phyloP scores from a whole-genome alignment of 129 eudicot species.

The Escallonia rubra region DNA sequence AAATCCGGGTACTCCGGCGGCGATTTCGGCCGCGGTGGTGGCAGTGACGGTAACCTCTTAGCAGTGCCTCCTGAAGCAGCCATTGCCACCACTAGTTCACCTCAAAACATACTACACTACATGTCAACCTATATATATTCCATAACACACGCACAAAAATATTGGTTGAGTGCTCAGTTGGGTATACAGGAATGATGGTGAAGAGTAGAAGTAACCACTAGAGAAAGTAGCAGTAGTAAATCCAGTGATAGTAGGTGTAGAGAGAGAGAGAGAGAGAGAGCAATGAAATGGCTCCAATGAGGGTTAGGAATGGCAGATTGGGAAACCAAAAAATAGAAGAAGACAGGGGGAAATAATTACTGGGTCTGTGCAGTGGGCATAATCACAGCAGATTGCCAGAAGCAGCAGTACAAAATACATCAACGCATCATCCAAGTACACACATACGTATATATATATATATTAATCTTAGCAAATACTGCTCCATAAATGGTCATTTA shows the following conservation, averaged over 20 bases:
- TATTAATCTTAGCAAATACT: neutral
- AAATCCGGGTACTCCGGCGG: slow-evolving; percentile 76
- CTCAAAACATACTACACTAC: neutral
- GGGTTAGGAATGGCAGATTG: slow-evolving; percentile 6
- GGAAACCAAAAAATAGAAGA: neutral
- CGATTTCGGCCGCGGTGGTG: slow-evolving; percentile 75
- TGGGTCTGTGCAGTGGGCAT: slow-evolving; percentile 10
- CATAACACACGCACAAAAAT: too few relatives aligned
- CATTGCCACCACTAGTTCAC: slow-evolving; percentile 17
- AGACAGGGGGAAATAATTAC: slow-evolving; percentile 14
- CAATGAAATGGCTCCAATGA: too few relatives aligned
- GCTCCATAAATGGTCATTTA: too few relatives aligned
- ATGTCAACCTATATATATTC: neutral
- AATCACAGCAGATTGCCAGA: slow-evolving; percentile 9
- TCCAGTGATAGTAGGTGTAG: neutral
- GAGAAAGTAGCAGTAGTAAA: neutral
- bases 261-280: neutral
- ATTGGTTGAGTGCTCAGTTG: neutral
- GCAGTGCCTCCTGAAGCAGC: slow-evolving; percentile 17
- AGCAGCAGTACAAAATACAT: too few relatives aligned
- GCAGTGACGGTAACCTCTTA: slow-evolving; percentile 27
- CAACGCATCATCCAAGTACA: neutral
- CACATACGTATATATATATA: neutral
- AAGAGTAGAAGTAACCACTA: too few relatives aligned
- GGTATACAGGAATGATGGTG: too few relatives aligned